Evolutionary conservation across 1,284 basidiomycete genomes (phyloP).

Genomic region (Anthracocystis panici-leucophaei): DNA sequence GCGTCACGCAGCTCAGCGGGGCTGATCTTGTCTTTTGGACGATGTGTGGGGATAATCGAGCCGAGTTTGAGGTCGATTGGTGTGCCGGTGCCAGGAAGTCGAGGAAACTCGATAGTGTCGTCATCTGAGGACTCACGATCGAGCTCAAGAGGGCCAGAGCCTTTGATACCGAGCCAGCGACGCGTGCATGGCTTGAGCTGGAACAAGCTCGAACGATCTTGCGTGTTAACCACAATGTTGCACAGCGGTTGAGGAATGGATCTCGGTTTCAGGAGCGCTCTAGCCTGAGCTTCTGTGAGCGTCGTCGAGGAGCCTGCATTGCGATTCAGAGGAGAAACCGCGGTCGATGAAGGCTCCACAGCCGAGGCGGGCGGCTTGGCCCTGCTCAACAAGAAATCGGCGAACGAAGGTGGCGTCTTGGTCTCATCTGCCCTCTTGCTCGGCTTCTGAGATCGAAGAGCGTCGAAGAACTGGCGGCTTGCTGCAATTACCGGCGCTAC

Average conservation of each 20-base stretch:
- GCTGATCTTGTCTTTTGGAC: not conserved
- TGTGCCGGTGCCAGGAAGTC: not conserved
- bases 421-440: not conserved
- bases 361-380: not conserved
- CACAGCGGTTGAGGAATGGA: slow-evolving; percentile 2
- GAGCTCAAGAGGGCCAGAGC: not conserved
- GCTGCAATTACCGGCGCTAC: slow-evolving; percentile 14
- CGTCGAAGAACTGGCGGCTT: slow-evolving; percentile 26
- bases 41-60: slow-evolving; percentile 6
- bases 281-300: slow-evolving; percentile 17
- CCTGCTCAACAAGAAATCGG: slow-evolving; percentile 22
- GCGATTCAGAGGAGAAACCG: not conserved
- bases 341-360: not conserved
- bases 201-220: slow-evolving; percentile 9
- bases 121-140: not conserved
- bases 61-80: slow-evolving; percentile 2
- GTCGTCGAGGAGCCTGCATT: not conserved
- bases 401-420: slow-evolving; percentile 7
- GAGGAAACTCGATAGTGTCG: not conserved
- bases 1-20: slow-evolving; percentile 6
- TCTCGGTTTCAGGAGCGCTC: not conserved
- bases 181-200: slow-evolving; percentile 21
- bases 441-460: slow-evolving; percentile 2
- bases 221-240: slow-evolving; percentile 13
- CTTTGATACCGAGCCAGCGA: slow-evolving; percentile 21